These are phyloP conservation scores for Fagopyrum homotropicum DNA, from an alignment of 148 eudicot species.

Conservation along the genomic window DNA sequence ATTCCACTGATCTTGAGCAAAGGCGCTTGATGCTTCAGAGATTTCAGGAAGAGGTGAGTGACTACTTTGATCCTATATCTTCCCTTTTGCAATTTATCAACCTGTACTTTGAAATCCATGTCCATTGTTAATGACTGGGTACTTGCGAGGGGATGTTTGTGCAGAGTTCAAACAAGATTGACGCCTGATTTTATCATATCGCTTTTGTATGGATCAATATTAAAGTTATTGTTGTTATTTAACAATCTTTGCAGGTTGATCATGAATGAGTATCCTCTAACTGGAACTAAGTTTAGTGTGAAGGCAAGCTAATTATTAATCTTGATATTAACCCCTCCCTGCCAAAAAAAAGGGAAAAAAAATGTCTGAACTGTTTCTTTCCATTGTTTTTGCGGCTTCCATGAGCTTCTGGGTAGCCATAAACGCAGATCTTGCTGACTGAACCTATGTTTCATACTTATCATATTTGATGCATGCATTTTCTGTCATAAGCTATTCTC, in stretches of 20 bases:
- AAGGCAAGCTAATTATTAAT: background rate
- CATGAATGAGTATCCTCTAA: background rate
- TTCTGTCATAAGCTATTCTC: background rate
- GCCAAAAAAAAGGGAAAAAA: background rate
- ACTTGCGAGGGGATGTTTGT: too few relatives aligned
- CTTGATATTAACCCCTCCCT: background rate
- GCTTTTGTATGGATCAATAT: background rate
- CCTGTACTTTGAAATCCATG: background rate
- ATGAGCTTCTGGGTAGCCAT: background rate
- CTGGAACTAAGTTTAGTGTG: background rate
- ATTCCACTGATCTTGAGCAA: conserved; percentile 71
- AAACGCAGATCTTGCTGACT: background rate
- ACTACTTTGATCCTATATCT: conserved; percentile 9
- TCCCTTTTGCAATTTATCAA: background rate
- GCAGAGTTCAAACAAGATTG: too few relatives aligned
- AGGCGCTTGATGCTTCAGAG: conserved; percentile 94
- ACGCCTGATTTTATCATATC: too few relatives aligned
- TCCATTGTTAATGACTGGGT: too few relatives aligned
- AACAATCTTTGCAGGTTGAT: background rate
- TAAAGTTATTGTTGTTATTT: background rate
- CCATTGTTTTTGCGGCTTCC: background rate
- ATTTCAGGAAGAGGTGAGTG: conserved; percentile 96
- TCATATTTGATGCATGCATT: background rate
- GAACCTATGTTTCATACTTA: background rate
- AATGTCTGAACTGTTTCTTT: background rate